Evolutionary conservation across 805 yeast genomes (phyloP), one percentile per base, ranked within the genome.

Genomic region (Schwanniomyces pseudopolymorphus): DNA sequence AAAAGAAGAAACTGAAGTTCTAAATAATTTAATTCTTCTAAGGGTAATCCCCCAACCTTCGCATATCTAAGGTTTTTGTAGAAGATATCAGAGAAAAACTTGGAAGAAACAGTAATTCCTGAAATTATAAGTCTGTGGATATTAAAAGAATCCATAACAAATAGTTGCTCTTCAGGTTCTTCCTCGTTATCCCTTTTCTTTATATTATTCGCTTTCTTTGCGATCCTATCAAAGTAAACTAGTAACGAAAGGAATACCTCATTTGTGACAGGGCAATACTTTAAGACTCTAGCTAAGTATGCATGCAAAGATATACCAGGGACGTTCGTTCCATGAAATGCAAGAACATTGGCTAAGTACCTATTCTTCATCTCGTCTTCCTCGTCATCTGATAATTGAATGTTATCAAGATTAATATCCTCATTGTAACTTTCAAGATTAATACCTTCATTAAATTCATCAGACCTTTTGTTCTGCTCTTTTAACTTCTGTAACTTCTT

Each of bases 211-310:
- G 94, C 89, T 51, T 88, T 78, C 59, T 88, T 88, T 16, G 96
- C 94, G 39, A 92, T 89, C 51, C 98, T 74, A 67, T 94, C 99
- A 69, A 94, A 90, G 65, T 94, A 94, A 25, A 94, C 97, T 57
- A 94, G 74, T 28, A 94, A 69, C 33, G 96, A 85, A 40, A 94
- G 70, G 65, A 91, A 94, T 27, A 94, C 98, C 63, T 94, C 98
- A 66, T 92, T 92, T 2, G 99, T 91, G n/a, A 94, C 94, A 0
- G 99, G 98, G 65, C 99, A 94, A 69, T 94, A 94, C 67, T 92
- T 92, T 63, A 92, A 80, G 24, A 94, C 92, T 60, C 99, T 82
- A 37, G 89, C 80, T 49, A 94, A 75, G 63, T 94, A 94, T 17
- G 96, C 94, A 58, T 89, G 90, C 40, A 94, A 77, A 10, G 91